A percentile compares a stretch with the other conserved stretches of the same genome.
Conservation (phyloP, 2,329 filamentous ascomycete species). For the Fusarium succisae region DNA sequence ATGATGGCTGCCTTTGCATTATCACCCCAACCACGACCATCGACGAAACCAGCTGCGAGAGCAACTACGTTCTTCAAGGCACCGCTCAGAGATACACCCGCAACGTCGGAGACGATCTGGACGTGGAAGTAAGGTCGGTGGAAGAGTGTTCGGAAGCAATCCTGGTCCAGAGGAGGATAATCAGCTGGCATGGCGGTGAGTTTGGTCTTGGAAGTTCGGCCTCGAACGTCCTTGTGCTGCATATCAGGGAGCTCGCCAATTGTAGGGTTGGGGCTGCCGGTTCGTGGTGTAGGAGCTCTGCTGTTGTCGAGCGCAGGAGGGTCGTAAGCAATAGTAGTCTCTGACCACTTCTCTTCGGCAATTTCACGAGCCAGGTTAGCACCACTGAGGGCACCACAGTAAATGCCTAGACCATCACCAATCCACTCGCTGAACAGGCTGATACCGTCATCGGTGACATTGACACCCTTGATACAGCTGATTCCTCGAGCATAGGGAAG, state of each 20-base stretch:
- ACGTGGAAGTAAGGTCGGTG: conserved; percentile 98
- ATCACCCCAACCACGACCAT: conserved; percentile 96
- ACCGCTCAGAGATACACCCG: conserved; percentile 92
- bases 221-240: conserved; percentile 75
- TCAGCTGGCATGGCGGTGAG: conserved; percentile 81
- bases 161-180: conserved; percentile 87
- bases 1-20: conserved; percentile 99
- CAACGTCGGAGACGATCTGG: conserved; percentile 92
- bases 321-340: conserved; percentile 96
- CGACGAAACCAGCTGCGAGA: conserved; percentile 91
- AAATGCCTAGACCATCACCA: conserved; percentile 89
- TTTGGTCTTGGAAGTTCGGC: conserved; percentile 72
- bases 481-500: conserved; percentile 92
- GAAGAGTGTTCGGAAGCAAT: conserved; percentile 85
- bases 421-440: conserved; percentile 95
- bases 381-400: conserved; percentile 93
- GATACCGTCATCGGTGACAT: conserved; percentile 86
- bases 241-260: conserved; percentile 64
- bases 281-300: conserved; percentile 68
- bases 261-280: conserved; percentile 59
- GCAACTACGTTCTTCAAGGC: conserved; percentile 98
- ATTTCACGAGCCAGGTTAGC: conserved; percentile 98
- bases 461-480: conserved; percentile 97
- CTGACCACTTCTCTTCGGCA: conserved; percentile 93
- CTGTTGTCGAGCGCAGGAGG: conserved; percentile 86